Evolutionary conservation across 192 early-diverging fungal genomes (phyloP).

Genomic region (Backusella westeae): DNA sequence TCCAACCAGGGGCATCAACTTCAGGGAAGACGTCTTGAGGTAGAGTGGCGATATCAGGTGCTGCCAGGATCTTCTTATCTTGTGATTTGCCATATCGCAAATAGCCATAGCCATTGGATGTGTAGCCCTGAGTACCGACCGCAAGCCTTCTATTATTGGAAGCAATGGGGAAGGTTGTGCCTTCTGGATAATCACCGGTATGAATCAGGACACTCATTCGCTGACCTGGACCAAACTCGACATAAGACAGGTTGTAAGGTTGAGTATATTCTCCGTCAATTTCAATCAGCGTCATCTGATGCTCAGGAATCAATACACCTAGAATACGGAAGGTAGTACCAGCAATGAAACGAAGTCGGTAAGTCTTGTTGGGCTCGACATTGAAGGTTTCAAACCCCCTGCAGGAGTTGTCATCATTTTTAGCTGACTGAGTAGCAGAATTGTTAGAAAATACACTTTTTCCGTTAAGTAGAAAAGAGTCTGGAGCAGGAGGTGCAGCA

Average conservation of each 20-base stretch:
- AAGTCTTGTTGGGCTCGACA: slow-evolving; percentile 21
- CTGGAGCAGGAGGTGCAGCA: not conserved
- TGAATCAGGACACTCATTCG: slow-evolving; percentile 43
- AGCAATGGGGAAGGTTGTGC: slow-evolving; percentile 1
- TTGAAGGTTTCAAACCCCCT: slow-evolving; percentile 12
- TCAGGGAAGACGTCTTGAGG: not conserved
- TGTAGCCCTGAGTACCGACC: not conserved
- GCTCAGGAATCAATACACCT: slow-evolving; percentile 42
- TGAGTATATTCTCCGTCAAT: slow-evolving; percentile 45
- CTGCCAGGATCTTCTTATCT: not conserved
- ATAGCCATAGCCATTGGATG: slow-evolving; percentile 25
- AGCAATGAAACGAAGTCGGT: slow-evolving; percentile 42
- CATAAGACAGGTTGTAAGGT: slow-evolving; percentile 31
- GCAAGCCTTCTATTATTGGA: not conserved
- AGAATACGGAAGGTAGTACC: slow-evolving; percentile 35
- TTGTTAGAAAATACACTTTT: not conserved
- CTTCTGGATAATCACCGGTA: slow-evolving; percentile 24
- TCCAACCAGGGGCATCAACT: not conserved
- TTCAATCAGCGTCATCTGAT: slow-evolving; percentile 48
- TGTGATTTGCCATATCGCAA: not conserved
- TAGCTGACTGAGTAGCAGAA: not conserved
- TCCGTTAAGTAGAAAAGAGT: slow-evolving; percentile 14
- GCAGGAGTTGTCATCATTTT: not conserved
- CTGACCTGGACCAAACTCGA: slow-evolving; percentile 42
- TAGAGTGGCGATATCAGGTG: not conserved